Base-by-base conservation (phyloP, 352 stramenopile species). In the Globisporangium ultimum region DNA sequence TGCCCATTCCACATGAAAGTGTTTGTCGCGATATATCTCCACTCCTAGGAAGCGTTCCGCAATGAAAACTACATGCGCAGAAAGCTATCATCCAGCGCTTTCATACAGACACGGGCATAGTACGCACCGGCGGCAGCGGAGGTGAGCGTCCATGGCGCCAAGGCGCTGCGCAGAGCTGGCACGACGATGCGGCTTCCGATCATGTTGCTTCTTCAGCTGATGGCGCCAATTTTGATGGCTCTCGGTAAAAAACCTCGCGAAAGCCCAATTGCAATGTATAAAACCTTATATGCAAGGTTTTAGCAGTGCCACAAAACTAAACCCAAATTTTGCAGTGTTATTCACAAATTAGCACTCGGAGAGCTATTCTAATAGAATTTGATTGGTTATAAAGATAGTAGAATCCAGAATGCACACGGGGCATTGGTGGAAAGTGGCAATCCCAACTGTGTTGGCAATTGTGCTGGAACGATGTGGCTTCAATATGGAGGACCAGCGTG, bases 121-220 rank as follows among this genome's bases (percentile, higher is more conserved):
- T 43, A 41, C 45, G 34, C 36, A 53, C 54, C 14, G 2, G 18
- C 46, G 45, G 73, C 50, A 42, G 61, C 68, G 21, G 72, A 61
- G 48, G 72, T 36, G 45, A 80, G 60, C 60, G 68, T 67, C 60
- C 62, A 61, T 17, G 75, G 63, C 57, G 63, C 55, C 53, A 75
- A 60, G 38, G 68, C 66, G 47, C 51, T 55, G 60, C 66, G 73
- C 68, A 74, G 74, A 45, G 74, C 53, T 58, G 60, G 41, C 54
- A 36, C 46, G 47, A 53, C 55, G 60, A 67, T 36, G 55, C 60
- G 60, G 40, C 54, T 60, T 51, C 60, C 60, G 54, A 55, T 52
- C 60, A 67, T 67, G 38, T 41, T 46, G 18, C 28, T 53, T 60
- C 55, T 61, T 40, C 48, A 32, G 17, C 55, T 28, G 36, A 34